Conservation (phyloP, 2,329 filamentous ascomycete genomes). For the Thermochaetoides dissita region DNA sequence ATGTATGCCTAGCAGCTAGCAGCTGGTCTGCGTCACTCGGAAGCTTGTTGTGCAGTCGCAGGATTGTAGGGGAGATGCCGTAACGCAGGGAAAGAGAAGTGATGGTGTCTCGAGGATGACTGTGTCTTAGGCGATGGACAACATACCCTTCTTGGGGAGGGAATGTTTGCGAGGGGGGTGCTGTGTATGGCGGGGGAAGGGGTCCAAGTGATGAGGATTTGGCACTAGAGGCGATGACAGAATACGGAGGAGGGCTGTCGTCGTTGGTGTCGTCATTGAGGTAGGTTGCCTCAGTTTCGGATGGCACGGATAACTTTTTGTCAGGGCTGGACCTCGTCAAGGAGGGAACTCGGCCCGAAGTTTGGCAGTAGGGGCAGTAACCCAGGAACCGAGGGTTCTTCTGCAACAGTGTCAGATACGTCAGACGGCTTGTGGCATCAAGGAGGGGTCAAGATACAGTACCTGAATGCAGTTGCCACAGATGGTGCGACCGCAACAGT, state of each 20-base stretch:
- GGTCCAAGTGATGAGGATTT: too few species aligned
- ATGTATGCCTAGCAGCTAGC: slow-evolving; percentile 51
- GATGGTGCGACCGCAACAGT: slow-evolving; percentile 58
- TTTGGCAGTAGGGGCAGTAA: slow-evolving; percentile 65
- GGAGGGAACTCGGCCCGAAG: slow-evolving; percentile 24
- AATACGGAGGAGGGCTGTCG: too few species aligned
- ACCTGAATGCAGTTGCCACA: slow-evolving; percentile 58
- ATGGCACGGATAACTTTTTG: too few species aligned
- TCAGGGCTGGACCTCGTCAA: too few species aligned
- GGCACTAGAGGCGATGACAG: too few species aligned
- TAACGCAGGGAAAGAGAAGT: slow-evolving; percentile 58
- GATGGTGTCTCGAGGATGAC: slow-evolving; percentile 53
- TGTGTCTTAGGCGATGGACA: slow-evolving; percentile 50
- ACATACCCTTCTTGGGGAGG: slow-evolving; percentile 37
- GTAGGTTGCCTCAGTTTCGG: too few species aligned
- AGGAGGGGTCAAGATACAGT: slow-evolving; percentile 3
- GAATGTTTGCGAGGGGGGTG: neutral
- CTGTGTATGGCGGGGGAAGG: neutral
- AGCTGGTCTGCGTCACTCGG: slow-evolving; percentile 50
- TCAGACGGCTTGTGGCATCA: neutral
- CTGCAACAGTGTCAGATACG: slow-evolving; percentile 20
- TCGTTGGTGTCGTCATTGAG: too few species aligned
- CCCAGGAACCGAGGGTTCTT: slow-evolving; percentile 53
- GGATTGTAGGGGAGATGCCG: slow-evolving; percentile 45
- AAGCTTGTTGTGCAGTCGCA: slow-evolving; percentile 56